Conservation (phyloP, 768 basidiomycete genomes). For the Lentinula guzmanii region DNA sequence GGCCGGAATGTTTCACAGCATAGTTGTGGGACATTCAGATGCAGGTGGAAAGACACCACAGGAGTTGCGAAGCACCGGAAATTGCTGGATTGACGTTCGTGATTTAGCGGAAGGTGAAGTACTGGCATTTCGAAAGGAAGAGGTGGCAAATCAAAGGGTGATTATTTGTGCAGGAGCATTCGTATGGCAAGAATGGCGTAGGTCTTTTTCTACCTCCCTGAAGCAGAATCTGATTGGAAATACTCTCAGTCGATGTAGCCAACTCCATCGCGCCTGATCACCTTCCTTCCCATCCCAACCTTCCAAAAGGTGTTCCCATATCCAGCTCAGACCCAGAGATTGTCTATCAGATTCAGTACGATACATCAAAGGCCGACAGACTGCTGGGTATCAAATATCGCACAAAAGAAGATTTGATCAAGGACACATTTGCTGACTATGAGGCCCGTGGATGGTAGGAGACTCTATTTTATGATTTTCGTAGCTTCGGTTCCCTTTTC, state of each 20-base stretch:
- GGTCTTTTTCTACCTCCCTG: conserved; percentile 2
- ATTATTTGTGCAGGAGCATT: conserved; percentile 34
- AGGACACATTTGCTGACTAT: conserved; percentile 3
- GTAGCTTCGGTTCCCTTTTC: no score
- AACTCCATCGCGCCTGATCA: conserved; percentile 2
- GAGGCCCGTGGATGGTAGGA: conserved; percentile 2
- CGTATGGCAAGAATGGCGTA: conserved; percentile 32
- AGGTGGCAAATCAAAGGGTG: conserved; percentile 53
- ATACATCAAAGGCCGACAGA: neutral
- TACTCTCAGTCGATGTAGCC: conserved; percentile 25
- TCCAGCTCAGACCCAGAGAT: neutral
- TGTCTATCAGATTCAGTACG: neutral
- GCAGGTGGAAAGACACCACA: conserved; percentile 15
- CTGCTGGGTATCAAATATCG: conserved; percentile 6
- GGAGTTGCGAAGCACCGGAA: conserved; percentile 13
- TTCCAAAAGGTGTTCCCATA: conserved; percentile 3
- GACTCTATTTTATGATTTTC: no score
- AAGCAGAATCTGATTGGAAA: neutral
- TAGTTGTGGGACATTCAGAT: conserved; percentile 9
- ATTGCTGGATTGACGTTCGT: conserved; percentile 44
- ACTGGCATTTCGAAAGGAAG: conserved; percentile 41
- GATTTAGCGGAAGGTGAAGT: conserved; percentile 55
- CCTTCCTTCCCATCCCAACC: conserved; percentile 1
- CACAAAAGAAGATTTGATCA: neutral
- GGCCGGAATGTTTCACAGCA: conserved; percentile 21